These are phyloP conservation scores for Beta vulgaris DNA, from an alignment of 148 eudicot genomes.

Conservation along the genomic window DNA sequence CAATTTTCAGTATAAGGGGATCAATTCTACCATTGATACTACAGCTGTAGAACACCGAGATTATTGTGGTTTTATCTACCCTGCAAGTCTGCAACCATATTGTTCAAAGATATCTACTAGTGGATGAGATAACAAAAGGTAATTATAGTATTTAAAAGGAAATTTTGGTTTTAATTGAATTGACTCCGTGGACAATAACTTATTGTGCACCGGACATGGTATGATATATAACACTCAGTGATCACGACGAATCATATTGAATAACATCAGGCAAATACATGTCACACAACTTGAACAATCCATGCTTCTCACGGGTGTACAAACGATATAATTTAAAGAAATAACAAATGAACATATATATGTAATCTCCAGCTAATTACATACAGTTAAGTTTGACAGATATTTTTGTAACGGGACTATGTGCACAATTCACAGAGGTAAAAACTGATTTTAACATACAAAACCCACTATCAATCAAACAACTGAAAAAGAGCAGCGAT, in stretches of 20 bases:
- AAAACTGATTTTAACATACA: background rate
- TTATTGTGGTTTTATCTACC: no score
- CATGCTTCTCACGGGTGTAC: background rate
- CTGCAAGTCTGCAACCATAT: no score
- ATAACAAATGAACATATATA: constrained; percentile 3
- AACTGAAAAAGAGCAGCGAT: background rate
- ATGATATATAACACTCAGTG: no score
- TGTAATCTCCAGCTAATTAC: constrained; percentile 8
- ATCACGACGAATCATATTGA: background rate
- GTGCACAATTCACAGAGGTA: constrained; percentile 2
- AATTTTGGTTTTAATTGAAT: no score
- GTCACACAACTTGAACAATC: background rate
- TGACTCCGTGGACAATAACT: no score
- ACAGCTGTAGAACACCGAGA: no score
- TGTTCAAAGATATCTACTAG: no score
- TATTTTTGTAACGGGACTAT: background rate
- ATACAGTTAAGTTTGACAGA: background rate
- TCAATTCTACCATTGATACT: no score
- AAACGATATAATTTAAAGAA: background rate
- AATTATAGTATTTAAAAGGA: no score
- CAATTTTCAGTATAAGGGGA: no score
- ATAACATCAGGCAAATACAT: background rate
- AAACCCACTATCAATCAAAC: constrained; percentile 7
- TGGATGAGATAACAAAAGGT: no score
- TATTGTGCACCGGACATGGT: no score